Evolutionary conservation across 306 rosid species (phyloP), one percentile per base, ranked within the genome.

Genomic region (Clitoria ternatea): DNA sequence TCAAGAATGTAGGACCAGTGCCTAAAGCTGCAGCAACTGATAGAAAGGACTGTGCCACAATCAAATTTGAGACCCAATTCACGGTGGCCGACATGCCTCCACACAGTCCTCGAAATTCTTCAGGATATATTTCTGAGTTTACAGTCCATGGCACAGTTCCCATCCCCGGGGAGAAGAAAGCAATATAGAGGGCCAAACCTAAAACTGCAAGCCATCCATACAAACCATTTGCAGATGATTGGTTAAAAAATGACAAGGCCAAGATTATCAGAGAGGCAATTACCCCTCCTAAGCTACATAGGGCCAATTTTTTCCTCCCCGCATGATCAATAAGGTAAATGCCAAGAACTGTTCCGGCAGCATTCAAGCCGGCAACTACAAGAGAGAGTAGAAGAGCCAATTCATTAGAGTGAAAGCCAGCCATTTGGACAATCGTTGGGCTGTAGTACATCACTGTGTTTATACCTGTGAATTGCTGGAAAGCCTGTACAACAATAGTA

Each of bases 381-480:
- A 92, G 96, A 66, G 98, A 90, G 0, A 92, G 90, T 54, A 86
- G 83, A 73, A 92, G 86, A 26, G 98, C 98, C 64, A 90, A 40
- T 73, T 86, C 86, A 68, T 90, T 92, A 35, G 97, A 83, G 27
- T 32, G 44, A 52, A 92, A 86, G 73, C 98, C 98, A 14, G 97
- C 98, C 98, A 88, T 83, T 81, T 92, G 96, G 63, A 92, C 98
- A 49, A 92, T 92, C 6, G 93, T 92, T 77, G 98, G 97, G 81
- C 97, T 92, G 84, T 92, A 92, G 86, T 92, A 92, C 97, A 92
- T 92, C 52, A 92, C 97, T 7, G 98, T 92, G 85, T 92, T 92
- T 78, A 92, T 92, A 33, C 98, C 98, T 39, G 93, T 86, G 63
- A 92, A 92, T 79, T 92, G 97, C 83, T 92, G 98, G 69, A 92